Percentiles rank a stretch among this genome's conserved stretches.
Conservation (phyloP, 345 rosid genomes). For the Brassica juncea region DNA sequence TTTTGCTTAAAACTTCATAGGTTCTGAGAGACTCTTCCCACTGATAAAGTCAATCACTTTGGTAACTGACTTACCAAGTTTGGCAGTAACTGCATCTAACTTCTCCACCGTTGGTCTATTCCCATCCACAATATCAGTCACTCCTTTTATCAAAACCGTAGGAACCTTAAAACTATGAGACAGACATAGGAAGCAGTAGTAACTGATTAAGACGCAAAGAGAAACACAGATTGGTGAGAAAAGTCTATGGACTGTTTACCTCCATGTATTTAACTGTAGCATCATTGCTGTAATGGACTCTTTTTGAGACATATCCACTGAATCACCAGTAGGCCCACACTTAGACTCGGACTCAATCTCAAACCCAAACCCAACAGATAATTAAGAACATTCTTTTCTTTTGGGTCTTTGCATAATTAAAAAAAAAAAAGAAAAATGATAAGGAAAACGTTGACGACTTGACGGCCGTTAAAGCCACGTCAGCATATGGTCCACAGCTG, state of each 20-base stretch:
- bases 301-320: slow-evolving; percentile 76
- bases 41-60: slow-evolving; percentile 62
- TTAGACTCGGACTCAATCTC: background rate
- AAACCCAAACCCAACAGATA: too few species aligned
- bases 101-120: slow-evolving; percentile 47
- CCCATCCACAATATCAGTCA: slow-evolving; percentile 81
- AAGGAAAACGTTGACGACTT: slow-evolving; percentile 30
- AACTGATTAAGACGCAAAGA: slow-evolving; percentile 5
- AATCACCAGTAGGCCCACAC: slow-evolving; percentile 67
- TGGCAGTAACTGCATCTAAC: too few species aligned
- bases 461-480: slow-evolving; percentile 45
- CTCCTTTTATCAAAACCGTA: slow-evolving; percentile 53
- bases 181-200: background rate
- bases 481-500: slow-evolving; percentile 25
- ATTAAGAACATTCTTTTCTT: too few species aligned
- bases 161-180: slow-evolving; percentile 67
- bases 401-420: background rate
- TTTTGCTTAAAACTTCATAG: slow-evolving; percentile 48
- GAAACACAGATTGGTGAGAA: slow-evolving; percentile 16
- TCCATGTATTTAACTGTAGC: slow-evolving; percentile 93
- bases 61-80: slow-evolving; percentile 21
- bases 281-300: slow-evolving; percentile 66
- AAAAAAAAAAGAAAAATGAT: background rate
- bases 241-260: slow-evolving; percentile 47
- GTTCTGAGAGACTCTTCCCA: slow-evolving; percentile 67